These are phyloP conservation scores for Silene vulgaris DNA, from an alignment of 179 eudicot genomes.

Conservation along the genomic window DNA sequence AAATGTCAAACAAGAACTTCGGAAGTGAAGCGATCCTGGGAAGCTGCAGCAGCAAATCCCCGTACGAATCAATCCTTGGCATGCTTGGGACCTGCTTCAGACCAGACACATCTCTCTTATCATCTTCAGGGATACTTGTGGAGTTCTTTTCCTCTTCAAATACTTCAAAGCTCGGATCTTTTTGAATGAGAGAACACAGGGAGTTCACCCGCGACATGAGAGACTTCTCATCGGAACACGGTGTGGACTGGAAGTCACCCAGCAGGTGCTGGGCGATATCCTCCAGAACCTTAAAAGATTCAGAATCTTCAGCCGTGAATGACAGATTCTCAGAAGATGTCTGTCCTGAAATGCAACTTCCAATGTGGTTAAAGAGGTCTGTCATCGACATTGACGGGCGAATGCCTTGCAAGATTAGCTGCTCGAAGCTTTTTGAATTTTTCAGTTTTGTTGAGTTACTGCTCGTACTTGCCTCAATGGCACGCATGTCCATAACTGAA, in stretches of 20 bases:
- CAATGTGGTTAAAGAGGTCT: conserved; percentile 41
- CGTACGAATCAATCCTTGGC: conserved; percentile 41
- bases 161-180: conserved; percentile 27
- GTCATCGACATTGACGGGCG: conserved; percentile 47
- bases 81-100: conserved; percentile 31
- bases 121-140: conserved; percentile 13
- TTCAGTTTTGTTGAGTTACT: conserved; percentile 18
- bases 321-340: conserved; percentile 24
- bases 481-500: conserved; percentile 31
- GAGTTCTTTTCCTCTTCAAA: conserved; percentile 14
- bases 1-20: conserved; percentile 44
- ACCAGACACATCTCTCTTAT: conserved; percentile 21
- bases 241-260: conserved; percentile 32
- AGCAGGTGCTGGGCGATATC: conserved; percentile 39
- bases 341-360: conserved; percentile 28
- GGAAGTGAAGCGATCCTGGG: conserved; percentile 49
- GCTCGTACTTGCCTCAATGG: conserved; percentile 31
- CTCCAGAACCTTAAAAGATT: conserved; percentile 33
- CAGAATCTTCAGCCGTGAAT: conserved; percentile 26
- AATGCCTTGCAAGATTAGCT: conserved; percentile 35
- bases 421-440: conserved; percentile 35
- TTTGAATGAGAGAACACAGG: conserved; percentile 38
- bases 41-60: conserved; percentile 39
- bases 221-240: conserved; percentile 38
- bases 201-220: conserved; percentile 43